Evolutionary conservation across 2,329 filamentous ascomycete genomes (phyloP), one percentile per base, ranked within the genome.

Genomic region (Elsinoe fawcettii): DNA sequence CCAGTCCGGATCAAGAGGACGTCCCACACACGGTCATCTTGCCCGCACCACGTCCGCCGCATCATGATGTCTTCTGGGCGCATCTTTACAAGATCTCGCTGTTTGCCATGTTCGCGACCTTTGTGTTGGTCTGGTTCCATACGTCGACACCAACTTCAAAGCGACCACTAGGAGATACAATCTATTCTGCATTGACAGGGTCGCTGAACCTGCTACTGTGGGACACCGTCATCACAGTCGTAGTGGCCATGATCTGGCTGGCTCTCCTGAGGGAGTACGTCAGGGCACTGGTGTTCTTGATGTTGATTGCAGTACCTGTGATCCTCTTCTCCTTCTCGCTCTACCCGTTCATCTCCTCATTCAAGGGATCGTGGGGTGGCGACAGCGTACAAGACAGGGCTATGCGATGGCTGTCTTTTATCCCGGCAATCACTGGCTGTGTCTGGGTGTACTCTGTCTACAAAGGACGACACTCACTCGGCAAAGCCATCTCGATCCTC

Each of bases 191-290:
- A 3, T 75, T 99, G 34, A 86, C 88, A 64, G 84, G 85, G 53
- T 96, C 91, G 0, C 93, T 95, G 66, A 86, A 93, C 67, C 85
- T 97, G 63, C 83, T 99, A 41, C 88, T 89, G 1, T 83, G 93
- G 55, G 95, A 97, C 72, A 97, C 93, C 0, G 71, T 97, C 16
- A 85, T 96, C n/a, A 87, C 93, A 0, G 77, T 96, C 37, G 76
- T 95, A 34, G 88, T 97, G 18, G 92, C 92, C 1, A 77, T 96
- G 34, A 72, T 96, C 23, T 99, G 93, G 93, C 81, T 99, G 60
- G 88, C 91, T 1, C 77, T 95, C 1, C 77, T 99, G 49, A 83
- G 90, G 49, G 93, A 90, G 4, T 96, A 95, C 71, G 88, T 95
- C 20, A 83, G 88, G 57, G 83, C 85, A n/a, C 75, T 97, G 55